phyloP scores from a whole-genome alignment of 2,329 filamentous ascomycete genomes.

The Arthrobotrys pseudoclavata region DNA sequence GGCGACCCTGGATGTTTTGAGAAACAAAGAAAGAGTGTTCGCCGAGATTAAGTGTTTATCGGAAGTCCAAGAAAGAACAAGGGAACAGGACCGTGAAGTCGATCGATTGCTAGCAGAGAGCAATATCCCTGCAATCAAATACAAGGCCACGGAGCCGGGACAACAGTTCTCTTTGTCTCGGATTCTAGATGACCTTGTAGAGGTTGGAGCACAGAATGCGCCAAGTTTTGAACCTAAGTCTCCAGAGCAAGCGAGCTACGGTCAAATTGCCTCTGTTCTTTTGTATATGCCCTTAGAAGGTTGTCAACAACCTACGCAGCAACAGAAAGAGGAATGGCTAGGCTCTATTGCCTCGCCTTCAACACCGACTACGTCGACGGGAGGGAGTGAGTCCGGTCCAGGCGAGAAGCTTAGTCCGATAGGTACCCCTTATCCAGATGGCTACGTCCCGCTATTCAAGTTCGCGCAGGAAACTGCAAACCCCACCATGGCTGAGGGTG shows the following conservation, averaged over 20 bases:
- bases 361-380: constrained; percentile 13
- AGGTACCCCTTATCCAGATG: neutral
- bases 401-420: neutral
- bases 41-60: constrained; percentile 32
- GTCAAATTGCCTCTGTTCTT: neutral
- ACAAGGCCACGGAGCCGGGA: neutral
- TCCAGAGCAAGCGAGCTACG: neutral
- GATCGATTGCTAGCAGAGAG: constrained; percentile 11
- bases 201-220: constrained; percentile 19
- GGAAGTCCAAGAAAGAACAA: constrained; percentile 31
- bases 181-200: constrained; percentile 33
- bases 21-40: constrained; percentile 21
- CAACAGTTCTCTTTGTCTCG: constrained; percentile 23
- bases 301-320: constrained; percentile 28
- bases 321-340: constrained; percentile 32
- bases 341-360: constrained; percentile 15
- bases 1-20: constrained; percentile 30
- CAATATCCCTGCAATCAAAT: neutral
- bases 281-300: neutral
- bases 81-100: constrained; percentile 35
- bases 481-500: neutral
- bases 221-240: constrained; percentile 31
- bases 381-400: neutral
- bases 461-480: neutral
- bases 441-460: neutral